A percentile compares a stretch with the other conserved stretches of the same genome.
Evolutionary conservation across 148 eudicot species (phyloP).

Genomic region (Fagopyrum esculentum): DNA sequence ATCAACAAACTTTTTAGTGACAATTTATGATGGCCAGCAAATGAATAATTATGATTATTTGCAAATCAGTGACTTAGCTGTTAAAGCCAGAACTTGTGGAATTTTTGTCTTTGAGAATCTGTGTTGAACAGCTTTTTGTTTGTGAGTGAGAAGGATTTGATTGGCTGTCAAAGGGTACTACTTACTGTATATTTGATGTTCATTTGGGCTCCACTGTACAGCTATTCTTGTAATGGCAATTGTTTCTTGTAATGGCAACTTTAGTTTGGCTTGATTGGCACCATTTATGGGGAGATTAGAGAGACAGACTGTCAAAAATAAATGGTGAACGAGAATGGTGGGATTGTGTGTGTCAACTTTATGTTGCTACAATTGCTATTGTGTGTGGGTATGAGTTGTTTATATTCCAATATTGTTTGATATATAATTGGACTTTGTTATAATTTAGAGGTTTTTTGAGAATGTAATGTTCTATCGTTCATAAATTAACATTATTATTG

Average conservation of each 20-base stretch:
- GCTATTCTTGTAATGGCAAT: not conserved
- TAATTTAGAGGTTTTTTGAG: too few relatives aligned
- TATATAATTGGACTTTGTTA: not conserved
- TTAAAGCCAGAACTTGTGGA: not conserved
- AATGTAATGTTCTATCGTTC: too few relatives aligned
- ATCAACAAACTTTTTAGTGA: not conserved
- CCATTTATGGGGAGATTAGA: not conserved
- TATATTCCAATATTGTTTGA: not conserved
- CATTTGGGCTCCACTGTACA: too few relatives aligned
- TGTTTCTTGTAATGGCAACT: constrained; percentile 1
- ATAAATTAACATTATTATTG: too few relatives aligned
- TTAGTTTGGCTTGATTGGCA: not conserved
- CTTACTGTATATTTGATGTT: not conserved
- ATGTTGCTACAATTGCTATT: not conserved
- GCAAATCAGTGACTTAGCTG: constrained; percentile 2
- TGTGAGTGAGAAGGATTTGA: not conserved
- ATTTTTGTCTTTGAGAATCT: constrained; percentile 1
- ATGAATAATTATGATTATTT: constrained; percentile 3
- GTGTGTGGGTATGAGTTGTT: not conserved
- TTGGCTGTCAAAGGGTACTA: not conserved
- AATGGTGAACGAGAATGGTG: not conserved
- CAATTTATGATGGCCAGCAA: not conserved
- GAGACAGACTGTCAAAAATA: constrained; percentile 8
- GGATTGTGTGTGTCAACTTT: not conserved
- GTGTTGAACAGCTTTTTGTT: not conserved